Base-by-base conservation (phyloP, 768 basidiomycete species). In the Termitomyces sp. region DNA sequence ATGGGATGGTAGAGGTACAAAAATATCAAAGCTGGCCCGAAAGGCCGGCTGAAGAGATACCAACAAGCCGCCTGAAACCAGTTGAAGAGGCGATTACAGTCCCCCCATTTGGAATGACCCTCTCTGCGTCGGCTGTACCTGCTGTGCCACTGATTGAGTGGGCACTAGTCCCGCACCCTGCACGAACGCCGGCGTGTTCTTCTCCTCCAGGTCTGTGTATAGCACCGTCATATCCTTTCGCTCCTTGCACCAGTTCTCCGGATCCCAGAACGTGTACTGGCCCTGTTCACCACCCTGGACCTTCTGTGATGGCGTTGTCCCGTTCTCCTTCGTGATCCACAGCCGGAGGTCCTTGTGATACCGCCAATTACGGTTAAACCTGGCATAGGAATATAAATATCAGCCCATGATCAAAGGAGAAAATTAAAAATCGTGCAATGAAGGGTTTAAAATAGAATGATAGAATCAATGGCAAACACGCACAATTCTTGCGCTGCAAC, bases 401-500 rank as follows among this genome's bases (percentile, higher is more conserved):
- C 44, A 61, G 59, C 42, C 35, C 20, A 53, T 49, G n/a, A 38
- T 41, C 39, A 31, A 7, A 22, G 9, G 16, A 3, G 16, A 48
- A 3, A 33, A n/a, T 10, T 23, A 22, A 48, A 35, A 25, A 15
- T 16, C 4, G 18, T 33, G 16, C 15, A n/a, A 50, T 18, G 42
- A 27, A 33, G 22, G 49, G 40, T 16, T 15, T 7, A 18, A 49
- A 6, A 32, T 36, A 20, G 29, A 29, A 55, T 39, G 18, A 58
- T 60, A 50, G 41, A 56, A 60, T 53, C 18, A 40, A 55, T n/a
- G n/a, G n/a, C n/a, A 58, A 43, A 59, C 3, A 85, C 91, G 70
- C 72, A 96, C 93, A 98, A 76, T 76, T 98, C 95, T 68, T 93
- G 89, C 44, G 93, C 94, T 15, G 95, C 95, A 48, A 94, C 82